Evolutionary conservation across 2,329 filamentous ascomycete genomes (phyloP).

Genomic region (Scedosporium apiospermum): DNA sequence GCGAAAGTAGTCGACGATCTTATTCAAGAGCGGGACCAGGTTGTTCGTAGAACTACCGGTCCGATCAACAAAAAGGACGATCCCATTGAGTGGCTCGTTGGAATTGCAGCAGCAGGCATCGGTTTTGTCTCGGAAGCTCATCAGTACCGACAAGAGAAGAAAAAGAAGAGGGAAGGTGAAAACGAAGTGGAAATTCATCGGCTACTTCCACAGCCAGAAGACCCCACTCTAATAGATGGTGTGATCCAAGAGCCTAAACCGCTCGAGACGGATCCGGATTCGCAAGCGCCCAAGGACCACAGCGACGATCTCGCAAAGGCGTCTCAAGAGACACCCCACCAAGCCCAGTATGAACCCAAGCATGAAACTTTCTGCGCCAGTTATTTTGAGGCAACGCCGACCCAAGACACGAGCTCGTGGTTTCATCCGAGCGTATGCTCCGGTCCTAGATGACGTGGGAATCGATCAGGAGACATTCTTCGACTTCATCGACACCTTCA

Average conservation of each 20-base stretch:
- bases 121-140: slow-evolving; percentile 12
- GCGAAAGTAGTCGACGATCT: not conserved
- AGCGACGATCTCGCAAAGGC: not conserved
- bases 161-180: not conserved
- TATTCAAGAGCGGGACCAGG: not conserved
- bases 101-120: slow-evolving; percentile 10
- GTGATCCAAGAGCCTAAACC: not conserved
- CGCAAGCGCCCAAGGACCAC: not conserved
- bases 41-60: not conserved
- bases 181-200: not conserved
- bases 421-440: slow-evolving; percentile 44
- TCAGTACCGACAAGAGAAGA: slow-evolving; percentile 12
- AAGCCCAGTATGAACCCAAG: not conserved
- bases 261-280: not conserved
- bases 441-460: slow-evolving; percentile 31
- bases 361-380: slow-evolving; percentile 27
- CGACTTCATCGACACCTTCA: slow-evolving; percentile 35
- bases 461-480: slow-evolving; percentile 39
- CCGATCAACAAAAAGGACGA: not conserved
- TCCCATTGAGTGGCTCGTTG: slow-evolving; percentile 9
- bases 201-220: not conserved
- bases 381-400: slow-evolving; percentile 42
- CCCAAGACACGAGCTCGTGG: slow-evolving; percentile 37
- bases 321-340: not conserved
- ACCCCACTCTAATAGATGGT: not conserved